Conservation (phyloP, 2,329 filamentous ascomycete genomes). For the Trichoderma sp. region DNA sequence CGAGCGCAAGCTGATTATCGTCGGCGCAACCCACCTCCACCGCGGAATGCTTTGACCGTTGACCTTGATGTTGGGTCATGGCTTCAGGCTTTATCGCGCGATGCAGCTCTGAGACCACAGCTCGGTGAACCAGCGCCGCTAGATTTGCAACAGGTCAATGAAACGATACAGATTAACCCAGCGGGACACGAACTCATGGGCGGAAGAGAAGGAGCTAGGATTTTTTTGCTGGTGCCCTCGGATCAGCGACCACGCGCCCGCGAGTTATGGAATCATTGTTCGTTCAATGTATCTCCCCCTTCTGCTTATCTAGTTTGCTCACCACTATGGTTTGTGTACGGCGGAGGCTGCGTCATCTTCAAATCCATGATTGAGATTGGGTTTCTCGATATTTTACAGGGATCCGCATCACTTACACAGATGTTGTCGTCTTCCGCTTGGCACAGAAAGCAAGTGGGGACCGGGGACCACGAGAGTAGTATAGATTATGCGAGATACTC, state of each 20-base stretch:
- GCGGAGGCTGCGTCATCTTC: slow-evolving; percentile 13
- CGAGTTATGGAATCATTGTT: slow-evolving; percentile 8
- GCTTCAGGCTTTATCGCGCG: slow-evolving; percentile 9
- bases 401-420: slow-evolving; percentile 8
- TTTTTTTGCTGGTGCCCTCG: neutral
- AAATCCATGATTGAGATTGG: slow-evolving; percentile 12
- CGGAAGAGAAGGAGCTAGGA: neutral
- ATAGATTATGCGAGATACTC: slow-evolving; percentile 16
- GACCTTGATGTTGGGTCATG: slow-evolving; percentile 8
- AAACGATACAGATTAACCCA: neutral
- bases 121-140: neutral
- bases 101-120: neutral
- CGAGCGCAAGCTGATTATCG: slow-evolving; percentile 14
- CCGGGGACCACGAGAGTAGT: neutral
- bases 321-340: neutral
- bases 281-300: neutral
- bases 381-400: neutral
- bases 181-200: too few relatives aligned
- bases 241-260: slow-evolving; percentile 4
- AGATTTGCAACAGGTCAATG: neutral
- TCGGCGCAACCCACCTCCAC: slow-evolving; percentile 7
- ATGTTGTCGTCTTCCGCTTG: slow-evolving; percentile 9
- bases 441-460: neutral
- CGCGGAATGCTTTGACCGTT: neutral
- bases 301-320: neutral